Evolutionary conservation across 352 stramenopile genomes (phyloP).

Genomic region (Pythium aquatile): DNA sequence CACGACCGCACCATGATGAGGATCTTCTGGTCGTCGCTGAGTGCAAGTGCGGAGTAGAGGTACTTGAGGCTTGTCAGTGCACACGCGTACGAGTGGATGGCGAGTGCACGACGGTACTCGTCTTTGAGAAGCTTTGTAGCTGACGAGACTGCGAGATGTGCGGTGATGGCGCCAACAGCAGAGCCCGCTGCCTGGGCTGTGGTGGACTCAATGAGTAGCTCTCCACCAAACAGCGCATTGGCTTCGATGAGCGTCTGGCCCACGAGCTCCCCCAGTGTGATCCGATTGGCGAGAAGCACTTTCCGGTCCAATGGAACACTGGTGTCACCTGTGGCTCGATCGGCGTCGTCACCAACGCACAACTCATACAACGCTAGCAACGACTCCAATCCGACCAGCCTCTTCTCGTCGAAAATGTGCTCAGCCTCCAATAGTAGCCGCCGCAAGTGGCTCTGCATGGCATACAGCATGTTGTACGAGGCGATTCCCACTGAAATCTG

Average conservation of each 20-base stretch:
- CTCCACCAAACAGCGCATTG: constrained; percentile 59
- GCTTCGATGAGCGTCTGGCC: constrained; percentile 70
- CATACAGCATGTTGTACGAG: constrained; percentile 70
- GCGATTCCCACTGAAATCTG: constrained; percentile 56
- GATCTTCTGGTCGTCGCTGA: constrained; percentile 67
- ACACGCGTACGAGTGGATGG: constrained; percentile 50
- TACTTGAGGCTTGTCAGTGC: constrained; percentile 41
- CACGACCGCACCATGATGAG: constrained; percentile 49
- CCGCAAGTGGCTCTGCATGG: constrained; percentile 62
- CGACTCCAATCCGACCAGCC: constrained; percentile 60
- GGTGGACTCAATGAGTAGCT: constrained; percentile 37
- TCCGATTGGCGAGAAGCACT: constrained; percentile 27
- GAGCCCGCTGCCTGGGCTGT: constrained; percentile 13
- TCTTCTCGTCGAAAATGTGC: constrained; percentile 69
- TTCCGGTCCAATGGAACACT: constrained; percentile 35
- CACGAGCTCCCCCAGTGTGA: constrained; percentile 54
- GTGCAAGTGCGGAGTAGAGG: constrained; percentile 44
- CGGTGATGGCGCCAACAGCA: constrained; percentile 4
- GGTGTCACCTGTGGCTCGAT: not conserved
- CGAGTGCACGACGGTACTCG: constrained; percentile 48
- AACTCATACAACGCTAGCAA: constrained; percentile 31
- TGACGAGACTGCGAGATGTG: constrained; percentile 5
- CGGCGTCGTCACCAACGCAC: not conserved
- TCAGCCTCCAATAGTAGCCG: constrained; percentile 55
- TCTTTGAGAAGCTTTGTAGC: constrained; percentile 25